These are phyloP conservation scores for Rostrohypoxylon terebratum DNA, from an alignment of 495 filamentous ascomycete species.

Conservation along the genomic window DNA sequence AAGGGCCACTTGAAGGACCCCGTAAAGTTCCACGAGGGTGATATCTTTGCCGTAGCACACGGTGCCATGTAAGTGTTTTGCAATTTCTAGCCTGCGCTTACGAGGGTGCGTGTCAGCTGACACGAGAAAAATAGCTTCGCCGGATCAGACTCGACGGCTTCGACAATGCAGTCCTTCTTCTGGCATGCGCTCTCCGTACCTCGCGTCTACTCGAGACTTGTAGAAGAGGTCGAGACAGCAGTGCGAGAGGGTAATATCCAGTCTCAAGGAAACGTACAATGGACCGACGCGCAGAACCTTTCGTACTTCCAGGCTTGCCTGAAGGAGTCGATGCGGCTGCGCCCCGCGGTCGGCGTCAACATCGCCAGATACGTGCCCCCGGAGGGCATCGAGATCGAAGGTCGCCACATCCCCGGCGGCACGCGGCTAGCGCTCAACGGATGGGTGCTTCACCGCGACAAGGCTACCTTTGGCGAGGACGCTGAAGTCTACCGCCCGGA, in stretches of 20 bases:
- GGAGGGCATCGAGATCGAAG: slow-evolving; percentile 66
- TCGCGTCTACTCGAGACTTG: slow-evolving; percentile 56
- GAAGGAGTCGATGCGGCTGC: slow-evolving; percentile 74
- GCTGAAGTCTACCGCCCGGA: slow-evolving; percentile 72
- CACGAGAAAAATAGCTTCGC: slow-evolving; percentile 58
- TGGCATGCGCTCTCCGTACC: slow-evolving; percentile 63
- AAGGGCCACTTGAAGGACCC: slow-evolving; percentile 60
- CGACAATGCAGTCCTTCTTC: slow-evolving; percentile 67
- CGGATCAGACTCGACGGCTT: slow-evolving; percentile 72
- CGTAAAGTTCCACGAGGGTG: slow-evolving; percentile 60
- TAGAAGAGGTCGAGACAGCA: slow-evolving; percentile 60
- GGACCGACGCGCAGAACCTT: slow-evolving; percentile 60
- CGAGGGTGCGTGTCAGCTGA: slow-evolving; percentile 19
- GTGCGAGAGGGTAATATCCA: slow-evolving; percentile 53
- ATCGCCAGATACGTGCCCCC: slow-evolving; percentile 64
- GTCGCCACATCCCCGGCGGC: slow-evolving; percentile 64
- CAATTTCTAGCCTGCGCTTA: background rate
- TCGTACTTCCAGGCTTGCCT: slow-evolving; percentile 73
- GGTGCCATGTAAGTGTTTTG: slow-evolving; percentile 60
- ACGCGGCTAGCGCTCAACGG: slow-evolving; percentile 65
- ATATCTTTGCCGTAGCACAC: slow-evolving; percentile 67
- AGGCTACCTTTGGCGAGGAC: slow-evolving; percentile 70
- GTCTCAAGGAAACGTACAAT: slow-evolving; percentile 57
- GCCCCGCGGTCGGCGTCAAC: slow-evolving; percentile 69
- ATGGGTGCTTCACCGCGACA: slow-evolving; percentile 65